Evolutionary conservation across 1,284 basidiomycete species (phyloP).

Genomic region (Pseudozyma sp.): DNA sequence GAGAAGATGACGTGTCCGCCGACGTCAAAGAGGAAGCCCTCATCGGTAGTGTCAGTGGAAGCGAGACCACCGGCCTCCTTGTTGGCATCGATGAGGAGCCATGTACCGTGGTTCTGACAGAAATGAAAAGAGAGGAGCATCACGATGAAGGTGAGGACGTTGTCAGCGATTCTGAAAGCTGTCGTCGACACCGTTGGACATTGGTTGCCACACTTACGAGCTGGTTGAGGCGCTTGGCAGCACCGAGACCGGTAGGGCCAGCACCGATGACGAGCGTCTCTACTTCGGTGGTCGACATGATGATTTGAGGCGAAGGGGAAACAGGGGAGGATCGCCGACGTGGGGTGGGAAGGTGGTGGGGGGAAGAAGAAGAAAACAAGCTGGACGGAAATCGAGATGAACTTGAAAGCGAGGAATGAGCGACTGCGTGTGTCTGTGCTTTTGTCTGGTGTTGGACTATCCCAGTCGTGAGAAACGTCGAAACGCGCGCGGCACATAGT

Average conservation of each 20-base stretch:
- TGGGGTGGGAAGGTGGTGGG: slow-evolving; percentile 7
- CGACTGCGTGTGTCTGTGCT: no score
- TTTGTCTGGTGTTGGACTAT: no score
- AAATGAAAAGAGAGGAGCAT: neutral
- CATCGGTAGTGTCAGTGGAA: slow-evolving; percentile 71
- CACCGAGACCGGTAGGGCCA: slow-evolving; percentile 72
- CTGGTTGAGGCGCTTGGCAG: slow-evolving; percentile 72
- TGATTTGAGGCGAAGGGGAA: neutral
- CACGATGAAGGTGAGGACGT: neutral
- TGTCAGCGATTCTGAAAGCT: slow-evolving; percentile 6
- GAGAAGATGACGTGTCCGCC: slow-evolving; percentile 74
- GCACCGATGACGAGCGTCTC: slow-evolving; percentile 68
- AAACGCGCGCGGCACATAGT: no score
- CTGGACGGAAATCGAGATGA: no score
- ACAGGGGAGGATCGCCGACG: neutral
- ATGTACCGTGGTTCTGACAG: slow-evolving; percentile 69
- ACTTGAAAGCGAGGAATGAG: no score
- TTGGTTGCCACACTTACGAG: slow-evolving; percentile 59
- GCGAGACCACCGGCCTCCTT: slow-evolving; percentile 72
- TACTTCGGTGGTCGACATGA: slow-evolving; percentile 54
- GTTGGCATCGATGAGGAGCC: slow-evolving; percentile 71
- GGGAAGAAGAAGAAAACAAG: no score
- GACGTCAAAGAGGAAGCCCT: slow-evolving; percentile 74
- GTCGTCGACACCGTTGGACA: neutral
- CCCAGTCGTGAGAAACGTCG: no score